These are phyloP conservation scores for Populus tremula DNA, from an alignment of 345 rosid genomes.

Conservation along the genomic window DNA sequence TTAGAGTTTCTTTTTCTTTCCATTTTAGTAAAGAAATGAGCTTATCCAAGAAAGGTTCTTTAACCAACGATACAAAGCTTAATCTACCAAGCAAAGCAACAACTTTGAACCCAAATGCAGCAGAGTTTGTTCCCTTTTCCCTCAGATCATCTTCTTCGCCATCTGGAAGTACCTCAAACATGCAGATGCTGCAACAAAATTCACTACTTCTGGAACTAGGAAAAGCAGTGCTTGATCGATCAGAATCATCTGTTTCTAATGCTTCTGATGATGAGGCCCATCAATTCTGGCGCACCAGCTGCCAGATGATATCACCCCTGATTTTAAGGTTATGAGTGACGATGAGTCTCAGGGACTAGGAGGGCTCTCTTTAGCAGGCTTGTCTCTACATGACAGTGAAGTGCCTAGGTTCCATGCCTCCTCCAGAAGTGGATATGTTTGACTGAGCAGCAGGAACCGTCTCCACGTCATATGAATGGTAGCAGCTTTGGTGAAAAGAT, in stretches of 20 bases:
- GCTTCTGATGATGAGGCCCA: slow-evolving; percentile 91
- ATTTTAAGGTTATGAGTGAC: slow-evolving; percentile 74
- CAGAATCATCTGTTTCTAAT: slow-evolving; percentile 71
- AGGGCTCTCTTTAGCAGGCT: slow-evolving; percentile 64
- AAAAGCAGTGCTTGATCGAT: slow-evolving; percentile 63
- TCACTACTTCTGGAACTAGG: slow-evolving; percentile 56
- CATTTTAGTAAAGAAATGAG: slow-evolving; percentile 62
- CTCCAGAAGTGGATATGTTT: slow-evolving; percentile 48
- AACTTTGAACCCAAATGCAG: slow-evolving; percentile 91
- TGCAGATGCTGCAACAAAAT: slow-evolving; percentile 43
- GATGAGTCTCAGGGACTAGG: slow-evolving; percentile 64
- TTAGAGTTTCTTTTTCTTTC: slow-evolving; percentile 26
- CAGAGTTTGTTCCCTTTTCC: slow-evolving; percentile 84
- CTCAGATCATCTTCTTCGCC: slow-evolving; percentile 55
- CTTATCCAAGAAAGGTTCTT: slow-evolving; percentile 73
- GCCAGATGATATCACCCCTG: slow-evolving; percentile 95
- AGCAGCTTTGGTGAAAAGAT: slow-evolving; percentile 54
- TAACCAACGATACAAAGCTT: slow-evolving; percentile 55
- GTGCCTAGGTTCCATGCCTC: slow-evolving; percentile 51
- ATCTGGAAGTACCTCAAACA: slow-evolving; percentile 42
- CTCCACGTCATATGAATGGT: slow-evolving; percentile 54
- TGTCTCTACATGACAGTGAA: slow-evolving; percentile 67
- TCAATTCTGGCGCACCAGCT: slow-evolving; percentile 89
- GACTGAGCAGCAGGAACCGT: slow-evolving; percentile 47
- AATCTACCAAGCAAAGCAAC: slow-evolving; percentile 53